Percentiles rank a stretch among this genome's conserved stretches.
Evolutionary conservation across 768 basidiomycete species (phyloP).

Genomic region (button mushroom (Agaricus bisporus)): DNA sequence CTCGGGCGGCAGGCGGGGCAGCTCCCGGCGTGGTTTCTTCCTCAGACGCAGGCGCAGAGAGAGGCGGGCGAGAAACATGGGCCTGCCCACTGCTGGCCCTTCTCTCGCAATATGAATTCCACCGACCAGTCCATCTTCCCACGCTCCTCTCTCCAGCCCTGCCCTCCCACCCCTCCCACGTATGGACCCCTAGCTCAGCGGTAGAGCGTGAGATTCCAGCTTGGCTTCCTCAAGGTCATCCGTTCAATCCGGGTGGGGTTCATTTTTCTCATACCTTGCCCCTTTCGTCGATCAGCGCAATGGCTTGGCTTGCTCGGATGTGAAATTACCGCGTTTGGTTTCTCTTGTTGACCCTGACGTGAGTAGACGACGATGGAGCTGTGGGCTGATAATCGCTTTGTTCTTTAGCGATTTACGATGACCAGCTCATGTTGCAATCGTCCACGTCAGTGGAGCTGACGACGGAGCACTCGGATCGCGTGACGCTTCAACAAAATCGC

Average conservation of each 20-base stretch:
- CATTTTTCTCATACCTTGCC: too few species aligned
- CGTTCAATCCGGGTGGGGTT: conserved; percentile 41
- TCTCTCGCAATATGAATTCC: neutral
- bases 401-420: too few species aligned
- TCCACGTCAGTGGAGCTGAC: neutral
- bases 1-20: conserved; percentile 43
- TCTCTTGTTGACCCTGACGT: too few species aligned
- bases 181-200: neutral
- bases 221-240: conserved; percentile 38
- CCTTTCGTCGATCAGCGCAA: too few species aligned
- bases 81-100: too few species aligned
- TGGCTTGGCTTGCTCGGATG: too few species aligned
- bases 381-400: too few species aligned
- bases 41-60: neutral
- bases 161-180: neutral
- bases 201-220: conserved; percentile 3
- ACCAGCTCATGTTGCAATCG: too few species aligned
- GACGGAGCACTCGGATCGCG: too few species aligned
- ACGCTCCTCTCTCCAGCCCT: neutral
- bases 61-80: neutral
- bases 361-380: too few species aligned
- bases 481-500: too few species aligned
- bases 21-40: neutral
- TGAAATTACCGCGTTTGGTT: too few species aligned
- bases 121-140: neutral